Percentiles rank a stretch among this genome's conserved stretches.
Conservation (phyloP, 176 grass and related monocot species). For the Aechmea fasciata region DNA sequence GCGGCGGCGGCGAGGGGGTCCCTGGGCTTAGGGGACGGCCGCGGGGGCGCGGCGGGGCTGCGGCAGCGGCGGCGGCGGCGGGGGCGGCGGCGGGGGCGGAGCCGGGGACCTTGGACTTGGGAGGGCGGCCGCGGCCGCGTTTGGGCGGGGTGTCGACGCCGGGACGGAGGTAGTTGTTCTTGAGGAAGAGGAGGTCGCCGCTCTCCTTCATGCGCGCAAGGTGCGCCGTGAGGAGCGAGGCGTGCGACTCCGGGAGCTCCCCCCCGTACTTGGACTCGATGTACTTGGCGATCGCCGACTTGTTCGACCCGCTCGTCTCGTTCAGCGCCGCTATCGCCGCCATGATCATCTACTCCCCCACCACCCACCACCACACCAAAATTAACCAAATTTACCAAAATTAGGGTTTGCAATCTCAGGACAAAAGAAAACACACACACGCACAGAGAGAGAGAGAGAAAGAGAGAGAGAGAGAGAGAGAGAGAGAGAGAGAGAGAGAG, state of each 20-base stretch:
- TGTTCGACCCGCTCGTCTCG: conserved; percentile 38
- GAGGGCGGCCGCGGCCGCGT: conserved; percentile 65
- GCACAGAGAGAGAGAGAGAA: neutral
- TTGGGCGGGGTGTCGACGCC: conserved; percentile 48
- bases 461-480: neutral
- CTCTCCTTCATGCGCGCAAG: conserved; percentile 58
- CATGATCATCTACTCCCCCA: conserved; percentile 60
- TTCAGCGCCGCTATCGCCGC: conserved; percentile 42
- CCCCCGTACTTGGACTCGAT: conserved; percentile 42
- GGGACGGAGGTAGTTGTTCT: conserved; percentile 48
- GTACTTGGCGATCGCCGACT: conserved; percentile 58
- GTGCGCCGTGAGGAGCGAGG: conserved; percentile 42
- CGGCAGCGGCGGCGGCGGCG: conserved; percentile 18
- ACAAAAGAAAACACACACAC: neutral
- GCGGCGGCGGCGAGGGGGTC: conserved; percentile 13
- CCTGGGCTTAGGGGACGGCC: conserved; percentile 21
- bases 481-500: neutral
- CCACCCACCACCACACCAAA: neutral
- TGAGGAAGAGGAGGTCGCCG: conserved; percentile 41
- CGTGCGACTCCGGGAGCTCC: conserved; percentile 29
- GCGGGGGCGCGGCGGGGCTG: neutral
- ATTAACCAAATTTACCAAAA: neutral
- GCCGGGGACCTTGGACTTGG: conserved; percentile 31
- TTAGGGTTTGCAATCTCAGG: too few species aligned
- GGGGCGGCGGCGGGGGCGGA: neutral